These are phyloP conservation scores for Cutaneotrichosporon cutaneum DNA, from an alignment of 1,284 basidiomycete genomes.

Conservation along the genomic window DNA sequence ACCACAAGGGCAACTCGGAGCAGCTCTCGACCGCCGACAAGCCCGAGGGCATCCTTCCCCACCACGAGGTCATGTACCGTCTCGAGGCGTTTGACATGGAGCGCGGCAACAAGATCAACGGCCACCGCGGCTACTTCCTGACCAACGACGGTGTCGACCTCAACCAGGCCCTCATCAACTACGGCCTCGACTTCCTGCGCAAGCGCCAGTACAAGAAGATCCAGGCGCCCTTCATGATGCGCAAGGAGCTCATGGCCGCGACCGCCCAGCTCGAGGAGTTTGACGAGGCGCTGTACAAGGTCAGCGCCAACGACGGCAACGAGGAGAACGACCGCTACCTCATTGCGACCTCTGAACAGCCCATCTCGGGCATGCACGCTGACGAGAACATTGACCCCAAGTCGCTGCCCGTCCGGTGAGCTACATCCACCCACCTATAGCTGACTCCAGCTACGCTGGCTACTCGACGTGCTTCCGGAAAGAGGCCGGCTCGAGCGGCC, in stretches of 20 bases:
- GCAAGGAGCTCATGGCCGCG: slow-evolving; percentile 94
- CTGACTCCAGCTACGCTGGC: slow-evolving; percentile 57
- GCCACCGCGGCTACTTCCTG: slow-evolving; percentile 95
- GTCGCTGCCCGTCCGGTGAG: slow-evolving; percentile 80
- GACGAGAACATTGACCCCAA: slow-evolving; percentile 98
- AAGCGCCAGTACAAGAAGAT: slow-evolving; percentile 85
- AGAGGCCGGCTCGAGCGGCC: slow-evolving; percentile 93
- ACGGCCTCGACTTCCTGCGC: slow-evolving; percentile 90
- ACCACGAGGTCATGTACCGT: slow-evolving; percentile 92
- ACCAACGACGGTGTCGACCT: slow-evolving; percentile 95
- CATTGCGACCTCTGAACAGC: slow-evolving; percentile 98
- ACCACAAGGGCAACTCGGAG: slow-evolving; percentile 57
- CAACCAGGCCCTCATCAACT: slow-evolving; percentile 93
- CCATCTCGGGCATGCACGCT: slow-evolving; percentile 90
- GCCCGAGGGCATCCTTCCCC: slow-evolving; percentile 74
- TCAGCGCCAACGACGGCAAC: slow-evolving; percentile 58
- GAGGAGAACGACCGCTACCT: slow-evolving; percentile 97
- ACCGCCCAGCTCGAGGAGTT: slow-evolving; percentile 98
- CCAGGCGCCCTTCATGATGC: slow-evolving; percentile 98
- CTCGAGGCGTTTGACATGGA: slow-evolving; percentile 96
- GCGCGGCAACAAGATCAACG: slow-evolving; percentile 87
- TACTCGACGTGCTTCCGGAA: slow-evolving; percentile 97
- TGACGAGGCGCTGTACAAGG: slow-evolving; percentile 98
- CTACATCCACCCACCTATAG: slow-evolving; percentile 30
- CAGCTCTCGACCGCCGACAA: slow-evolving; percentile 60